Evolutionary conservation across 192 early-diverging fungal species (phyloP), one percentile per base, ranked within the genome.

Genomic region (Coemansia sp.): DNA sequence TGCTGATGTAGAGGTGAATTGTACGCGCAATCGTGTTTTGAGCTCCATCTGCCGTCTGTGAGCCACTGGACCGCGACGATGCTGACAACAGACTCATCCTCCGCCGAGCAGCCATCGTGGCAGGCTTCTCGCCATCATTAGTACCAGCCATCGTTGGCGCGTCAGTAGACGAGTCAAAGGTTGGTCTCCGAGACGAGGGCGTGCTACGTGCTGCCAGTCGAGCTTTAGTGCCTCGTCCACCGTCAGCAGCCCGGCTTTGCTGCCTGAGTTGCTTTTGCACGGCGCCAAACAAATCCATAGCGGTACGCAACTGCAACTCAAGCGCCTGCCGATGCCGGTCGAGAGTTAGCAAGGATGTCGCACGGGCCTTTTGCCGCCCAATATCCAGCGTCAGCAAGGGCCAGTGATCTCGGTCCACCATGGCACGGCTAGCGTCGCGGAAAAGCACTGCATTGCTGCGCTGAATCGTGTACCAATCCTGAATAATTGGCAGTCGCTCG

Each of bases 1-100:
- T 88, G 62, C 85, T 85, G 46, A 92, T 71, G 60, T 90, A 88
- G 45, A 88, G 65, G 29, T 85, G 78, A 42, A 85, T 84, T 1
- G 85, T 85, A 14, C 83, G 83, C 0, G 91, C 86, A 39, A 89
- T 83, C 35, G 79, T 70, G 51, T 64, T 73, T 5, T 87, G 82
- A 3, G 86, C 85, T 35, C 83, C 74, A 54, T 90, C 86, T 13
- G 33, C 34, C 7, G 60, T 33, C 39, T 46, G 70, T 45, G 62
- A 24, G 14, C 70, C 65, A 9, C 67, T 64, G 1, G 74, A 74
- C 35, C 50, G 66, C 61, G 72, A 79, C 19, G 72, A 67, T n/a
- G 72, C 62, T 17, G 45, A 40, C 14, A 66, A 67, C 13, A 60
- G 9, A 56, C 53, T 36, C n/a, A 29, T 21, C 61, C 36, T 39